phyloP scores from a whole-genome alignment of 2,329 filamentous ascomycete species.

The Colletotrichum tanaceti region DNA sequence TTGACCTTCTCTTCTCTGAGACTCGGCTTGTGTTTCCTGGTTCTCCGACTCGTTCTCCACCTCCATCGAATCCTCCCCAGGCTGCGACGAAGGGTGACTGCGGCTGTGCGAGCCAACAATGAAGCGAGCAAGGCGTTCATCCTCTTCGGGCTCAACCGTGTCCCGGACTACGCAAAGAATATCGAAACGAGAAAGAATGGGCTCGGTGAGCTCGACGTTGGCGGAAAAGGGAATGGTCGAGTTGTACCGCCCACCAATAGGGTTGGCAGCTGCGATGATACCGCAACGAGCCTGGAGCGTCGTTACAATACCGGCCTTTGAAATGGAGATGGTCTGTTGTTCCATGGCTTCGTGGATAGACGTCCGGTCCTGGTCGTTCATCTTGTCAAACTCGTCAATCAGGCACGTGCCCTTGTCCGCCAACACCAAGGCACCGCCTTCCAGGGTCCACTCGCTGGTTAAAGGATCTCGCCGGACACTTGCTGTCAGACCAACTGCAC shows the following conservation, averaged over 20 bases:
- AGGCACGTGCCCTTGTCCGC: slow-evolving; percentile 95
- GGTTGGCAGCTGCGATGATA: slow-evolving; percentile 96
- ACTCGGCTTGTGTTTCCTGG: slow-evolving; percentile 51
- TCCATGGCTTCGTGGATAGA: slow-evolving; percentile 99
- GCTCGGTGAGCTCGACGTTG: slow-evolving; percentile 96
- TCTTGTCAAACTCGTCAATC: slow-evolving; percentile 99
- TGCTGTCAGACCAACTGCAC: slow-evolving; percentile 95
- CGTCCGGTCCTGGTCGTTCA: slow-evolving; percentile 98
- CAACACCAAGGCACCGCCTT: slow-evolving; percentile 93
- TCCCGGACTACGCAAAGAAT: slow-evolving; percentile 96
- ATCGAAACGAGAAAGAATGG: slow-evolving; percentile 97
- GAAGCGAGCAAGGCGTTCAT: slow-evolving; percentile 92
- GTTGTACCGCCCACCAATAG: slow-evolving; percentile 96
- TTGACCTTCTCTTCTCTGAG: slow-evolving; percentile 67
- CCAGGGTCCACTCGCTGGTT: slow-evolving; percentile 96
- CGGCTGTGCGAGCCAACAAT: slow-evolving; percentile 94
- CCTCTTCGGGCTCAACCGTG: slow-evolving; percentile 90
- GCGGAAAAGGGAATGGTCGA: slow-evolving; percentile 94
- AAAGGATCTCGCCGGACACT: slow-evolving; percentile 95
- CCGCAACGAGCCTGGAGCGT: slow-evolving; percentile 95
- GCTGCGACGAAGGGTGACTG: slow-evolving; percentile 76
- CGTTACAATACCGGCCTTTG: slow-evolving; percentile 97
- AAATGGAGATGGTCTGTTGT: slow-evolving; percentile 99
- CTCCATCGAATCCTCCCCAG: slow-evolving; percentile 68
- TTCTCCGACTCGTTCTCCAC: slow-evolving; percentile 67